phyloP scores from a whole-genome alignment of 306 rosid species.

The Prunus mongolica region DNA sequence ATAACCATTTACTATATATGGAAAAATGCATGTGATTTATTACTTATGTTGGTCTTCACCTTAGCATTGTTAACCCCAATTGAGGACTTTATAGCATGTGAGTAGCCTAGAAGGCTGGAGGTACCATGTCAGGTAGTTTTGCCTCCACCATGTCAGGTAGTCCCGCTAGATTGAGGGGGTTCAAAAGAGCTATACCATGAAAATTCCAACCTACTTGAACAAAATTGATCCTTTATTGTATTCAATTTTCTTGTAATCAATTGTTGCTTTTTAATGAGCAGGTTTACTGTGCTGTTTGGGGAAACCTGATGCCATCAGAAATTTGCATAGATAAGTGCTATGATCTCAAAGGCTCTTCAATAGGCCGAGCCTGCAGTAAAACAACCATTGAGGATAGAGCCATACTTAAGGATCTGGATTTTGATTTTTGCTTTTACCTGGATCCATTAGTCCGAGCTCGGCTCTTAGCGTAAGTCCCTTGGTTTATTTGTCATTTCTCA shows the following conservation, averaged over 20 bases:
- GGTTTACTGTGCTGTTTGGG: conserved; percentile 34
- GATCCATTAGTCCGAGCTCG: conserved; percentile 31
- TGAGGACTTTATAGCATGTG: too few species aligned
- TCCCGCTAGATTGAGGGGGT: neutral
- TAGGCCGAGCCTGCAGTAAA: conserved; percentile 26
- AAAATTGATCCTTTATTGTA: neutral
- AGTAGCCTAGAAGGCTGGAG: too few species aligned
- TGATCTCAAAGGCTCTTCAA: conserved; percentile 42
- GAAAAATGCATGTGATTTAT: too few species aligned
- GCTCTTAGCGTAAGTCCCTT: conserved; percentile 35
- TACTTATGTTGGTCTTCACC: too few species aligned
- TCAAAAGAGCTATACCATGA: neutral
- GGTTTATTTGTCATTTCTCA: neutral
- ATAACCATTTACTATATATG: neutral
- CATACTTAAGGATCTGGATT: conserved; percentile 40
- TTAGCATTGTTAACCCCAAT: too few species aligned
- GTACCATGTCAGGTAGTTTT: too few species aligned
- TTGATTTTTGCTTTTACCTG: conserved; percentile 37
- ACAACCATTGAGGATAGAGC: conserved; percentile 9
- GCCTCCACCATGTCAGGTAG: too few species aligned
- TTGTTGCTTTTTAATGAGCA: conserved; percentile 12
- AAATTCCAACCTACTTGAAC: neutral
- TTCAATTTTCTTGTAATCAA: neutral
- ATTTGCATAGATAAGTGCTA: conserved; percentile 19
- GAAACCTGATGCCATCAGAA: conserved; percentile 19